Base-by-base conservation (phyloP, 768 basidiomycete species). In the Fomitopsis pulvina region DNA sequence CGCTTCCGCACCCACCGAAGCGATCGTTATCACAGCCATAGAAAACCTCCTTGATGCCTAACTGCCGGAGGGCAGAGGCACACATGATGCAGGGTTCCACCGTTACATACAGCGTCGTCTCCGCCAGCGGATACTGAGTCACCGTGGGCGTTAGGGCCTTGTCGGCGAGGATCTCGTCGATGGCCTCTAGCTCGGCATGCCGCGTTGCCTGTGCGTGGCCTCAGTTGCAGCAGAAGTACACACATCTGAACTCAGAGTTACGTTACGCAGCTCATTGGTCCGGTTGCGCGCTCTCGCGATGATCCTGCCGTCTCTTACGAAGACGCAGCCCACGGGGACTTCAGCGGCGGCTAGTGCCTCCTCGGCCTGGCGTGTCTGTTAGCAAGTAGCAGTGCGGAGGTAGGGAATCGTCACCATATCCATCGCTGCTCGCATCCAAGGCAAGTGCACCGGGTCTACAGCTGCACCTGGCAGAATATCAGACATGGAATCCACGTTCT, bases 21-120 rank as follows among this genome's bases (percentile, higher is more conserved):
- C 93, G 78, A 55, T 96, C 95, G 65, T 99, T 99, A 20, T 79
- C 87, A 65, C 92, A 95, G 1, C 96, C 96, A 63, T 90, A 98
- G 52, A 81, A 87, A 5, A 97, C 95, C 55, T 85, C 76, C 50
- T 81, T 83, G 58, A 99, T 91, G 14, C 94, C 94, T 54, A 95
- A 68, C 68, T 98, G 96, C 47, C 95, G 79, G 28, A 99, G 76
- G 10, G 95, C 96, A 21, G 91, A 92, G 11, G 93, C 92, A 57
- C 96, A 99, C 96, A 98, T 98, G 65, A 98, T 92, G 68, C 96
- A 99, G 0, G 95, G 96, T 68, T 99, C 95, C 47, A 99, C 96
- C 4, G 96, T 99, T 45, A 98, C 96, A 65, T 98, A 99, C 25
- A 98, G 80, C 2, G 81, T 88, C 20, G 91, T 94, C 9, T 79